Conservation (phyloP, 305 asterid genomes). For the Plantago coronopus region DNA sequence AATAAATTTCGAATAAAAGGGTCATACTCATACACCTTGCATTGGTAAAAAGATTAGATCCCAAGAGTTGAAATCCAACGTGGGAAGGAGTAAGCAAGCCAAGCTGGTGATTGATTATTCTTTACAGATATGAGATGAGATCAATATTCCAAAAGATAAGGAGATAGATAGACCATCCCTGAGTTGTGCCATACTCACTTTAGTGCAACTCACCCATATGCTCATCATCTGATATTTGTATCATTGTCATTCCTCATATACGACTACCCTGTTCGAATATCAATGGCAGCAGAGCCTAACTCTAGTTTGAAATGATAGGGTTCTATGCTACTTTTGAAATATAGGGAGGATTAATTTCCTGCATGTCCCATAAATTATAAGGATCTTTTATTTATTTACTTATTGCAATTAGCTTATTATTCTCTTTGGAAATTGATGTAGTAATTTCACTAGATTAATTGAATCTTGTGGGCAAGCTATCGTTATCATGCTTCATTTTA, state of each 20-base stretch:
- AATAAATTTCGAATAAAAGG: not conserved
- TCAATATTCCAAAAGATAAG: conserved; percentile 11
- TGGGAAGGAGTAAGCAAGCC: not conserved
- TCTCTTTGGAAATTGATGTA: no score
- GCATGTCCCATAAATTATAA: no score
- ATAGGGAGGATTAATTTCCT: no score
- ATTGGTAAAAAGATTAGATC: conserved; percentile 6
- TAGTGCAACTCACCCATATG: not conserved
- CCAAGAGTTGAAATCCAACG: conserved; percentile 4
- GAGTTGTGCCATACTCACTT: not conserved
- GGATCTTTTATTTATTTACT: no score
- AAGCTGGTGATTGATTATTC: conserved; percentile 1
- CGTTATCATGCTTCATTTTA: not conserved
- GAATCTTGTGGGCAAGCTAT: not conserved
- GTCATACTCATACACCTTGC: not conserved
- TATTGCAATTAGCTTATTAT: no score
- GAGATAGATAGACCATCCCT: conserved; percentile 2
- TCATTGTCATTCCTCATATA: not conserved
- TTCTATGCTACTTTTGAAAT: not conserved
- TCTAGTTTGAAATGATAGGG: not conserved
- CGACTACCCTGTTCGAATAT: not conserved
- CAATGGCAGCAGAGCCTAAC: not conserved
- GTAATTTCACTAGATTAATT: not conserved
- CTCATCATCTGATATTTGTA: not conserved
- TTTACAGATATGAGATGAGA: conserved; percentile 4